phyloP scores from a whole-genome alignment of 192 early-diverging fungal species.

The Coemansia biformis region DNA sequence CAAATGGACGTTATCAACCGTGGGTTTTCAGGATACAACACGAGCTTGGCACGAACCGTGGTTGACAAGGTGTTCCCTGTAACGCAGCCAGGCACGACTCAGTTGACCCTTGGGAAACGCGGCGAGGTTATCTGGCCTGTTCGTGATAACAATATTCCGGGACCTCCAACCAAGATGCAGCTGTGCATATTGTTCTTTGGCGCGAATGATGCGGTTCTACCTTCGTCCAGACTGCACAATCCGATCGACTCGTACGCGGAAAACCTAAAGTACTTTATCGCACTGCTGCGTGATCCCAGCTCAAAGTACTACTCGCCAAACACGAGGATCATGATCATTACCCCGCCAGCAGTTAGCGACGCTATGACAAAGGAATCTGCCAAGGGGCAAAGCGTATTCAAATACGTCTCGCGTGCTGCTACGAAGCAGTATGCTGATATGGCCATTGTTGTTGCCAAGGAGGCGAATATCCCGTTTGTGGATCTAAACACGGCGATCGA shows the following conservation, averaged over 20 bases:
- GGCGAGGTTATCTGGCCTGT: too few relatives aligned
- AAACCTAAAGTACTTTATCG: conserved; percentile 60
- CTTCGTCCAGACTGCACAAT: conserved; percentile 54
- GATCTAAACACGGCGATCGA: conserved; percentile 47
- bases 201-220: conserved; percentile 70
- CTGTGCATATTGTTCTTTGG: conserved; percentile 66
- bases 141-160: neutral
- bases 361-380: conserved; percentile 8
- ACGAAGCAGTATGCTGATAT: conserved; percentile 53
- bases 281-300: conserved; percentile 46
- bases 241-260: conserved; percentile 52
- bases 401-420: conserved; percentile 23
- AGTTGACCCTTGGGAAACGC: too few relatives aligned
- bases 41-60: conserved; percentile 54
- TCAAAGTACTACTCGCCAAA: conserved; percentile 58
- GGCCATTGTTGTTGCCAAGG: conserved; percentile 47
- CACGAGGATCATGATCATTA: conserved; percentile 61
- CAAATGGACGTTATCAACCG: conserved; percentile 73
- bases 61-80: conserved; percentile 54
- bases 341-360: conserved; percentile 67
- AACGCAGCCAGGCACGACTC: neutral
- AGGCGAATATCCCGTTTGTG: conserved; percentile 14
- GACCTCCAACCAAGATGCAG: neutral
- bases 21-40: conserved; percentile 76
- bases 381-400: neutral